phyloP scores from a whole-genome alignment of 768 basidiomycete genomes.

The Phaffia tasmanica region DNA sequence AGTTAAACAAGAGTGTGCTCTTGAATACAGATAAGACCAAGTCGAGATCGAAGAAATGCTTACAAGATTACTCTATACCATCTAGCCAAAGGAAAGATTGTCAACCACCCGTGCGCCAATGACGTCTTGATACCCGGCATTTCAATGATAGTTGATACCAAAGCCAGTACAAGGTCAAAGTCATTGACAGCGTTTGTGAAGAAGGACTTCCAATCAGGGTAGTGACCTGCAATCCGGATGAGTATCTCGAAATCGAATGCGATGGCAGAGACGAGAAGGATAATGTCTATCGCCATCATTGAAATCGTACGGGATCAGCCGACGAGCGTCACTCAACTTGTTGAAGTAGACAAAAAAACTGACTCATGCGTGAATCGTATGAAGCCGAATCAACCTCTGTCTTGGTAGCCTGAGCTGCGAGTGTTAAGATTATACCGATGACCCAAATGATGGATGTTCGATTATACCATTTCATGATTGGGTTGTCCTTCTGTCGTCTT shows the following conservation, averaged over 20 bases:
- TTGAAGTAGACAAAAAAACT: too few relatives aligned
- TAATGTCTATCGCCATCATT: slow-evolving; percentile 43
- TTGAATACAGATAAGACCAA: too few relatives aligned
- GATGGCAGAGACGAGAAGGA: slow-evolving; percentile 66
- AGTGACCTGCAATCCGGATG: slow-evolving; percentile 54
- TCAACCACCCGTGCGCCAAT: slow-evolving; percentile 72
- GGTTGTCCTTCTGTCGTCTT: too few relatives aligned
- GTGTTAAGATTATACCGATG: not conserved
- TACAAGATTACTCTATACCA: slow-evolving; percentile 62
- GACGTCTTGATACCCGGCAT: slow-evolving; percentile 63
- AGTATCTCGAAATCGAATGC: slow-evolving; percentile 82
- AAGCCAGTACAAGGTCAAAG: slow-evolving; percentile 63
- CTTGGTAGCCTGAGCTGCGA: not conserved
- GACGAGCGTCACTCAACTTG: not conserved
- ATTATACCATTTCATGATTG: not conserved
- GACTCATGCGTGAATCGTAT: not conserved
- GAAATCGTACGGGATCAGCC: not conserved
- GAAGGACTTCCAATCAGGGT: slow-evolving; percentile 76
- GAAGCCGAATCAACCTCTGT: not conserved
- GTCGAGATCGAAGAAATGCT: not conserved
- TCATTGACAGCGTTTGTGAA: slow-evolving; percentile 52
- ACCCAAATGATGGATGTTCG: not conserved
- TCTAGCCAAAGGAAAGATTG: slow-evolving; percentile 67
- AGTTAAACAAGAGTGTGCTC: too few relatives aligned
- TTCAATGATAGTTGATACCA: slow-evolving; percentile 67